Evolutionary conservation across 2,329 filamentous ascomycete species (phyloP), one percentile per base, ranked within the genome.

Genomic region (Parasarocladium wereldwijsianum): DNA sequence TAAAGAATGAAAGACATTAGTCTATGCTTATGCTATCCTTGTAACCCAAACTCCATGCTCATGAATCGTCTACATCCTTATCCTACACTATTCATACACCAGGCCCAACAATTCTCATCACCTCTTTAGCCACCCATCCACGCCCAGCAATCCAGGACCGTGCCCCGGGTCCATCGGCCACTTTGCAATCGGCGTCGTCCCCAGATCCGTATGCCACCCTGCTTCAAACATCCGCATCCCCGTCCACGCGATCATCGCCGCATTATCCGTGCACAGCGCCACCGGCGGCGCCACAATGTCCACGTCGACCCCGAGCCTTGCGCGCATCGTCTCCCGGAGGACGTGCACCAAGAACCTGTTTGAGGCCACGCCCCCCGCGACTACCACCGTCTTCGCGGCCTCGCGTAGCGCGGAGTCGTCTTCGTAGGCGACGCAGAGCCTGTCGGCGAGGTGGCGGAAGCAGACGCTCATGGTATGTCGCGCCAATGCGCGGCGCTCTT

Each of bases 191-290:
- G 76, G 65, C 26, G 64, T 49, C 33, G 76, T 65, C 15, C 58
- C 62, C 33, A 86, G 44, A 13, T 68, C 64, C 7, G 72, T 76
- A 34, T 60, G 54, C 62, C 71, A 86, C 0, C 87, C 86, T 1
- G 69, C 71, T 50, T 80, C 67, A 45, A 70, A 94, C 86, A 98
- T 94, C 55, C 96, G 86, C 40, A 86, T 66, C 0, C 79, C 90
- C 1, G 86, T 65, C 87, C 90, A 96, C 2, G 79, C 87, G 48
- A 96, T 86, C 90, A 98, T 98, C 27, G 85, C 83, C 9, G 90
- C 90, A 52, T 98, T 96, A 46, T 98, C 90, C 0, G 84, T 94
- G 47, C 90, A 96, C 31, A 87, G 62, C 24, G 64, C 60, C 8
- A 70, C 53, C 3, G 85, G 85, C n/a, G 90, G 87, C 32, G 78